Percentiles rank a stretch among this genome's conserved stretches.
Evolutionary conservation across 306 rosid species (phyloP).

Genomic region (Carpinus viminea): DNA sequence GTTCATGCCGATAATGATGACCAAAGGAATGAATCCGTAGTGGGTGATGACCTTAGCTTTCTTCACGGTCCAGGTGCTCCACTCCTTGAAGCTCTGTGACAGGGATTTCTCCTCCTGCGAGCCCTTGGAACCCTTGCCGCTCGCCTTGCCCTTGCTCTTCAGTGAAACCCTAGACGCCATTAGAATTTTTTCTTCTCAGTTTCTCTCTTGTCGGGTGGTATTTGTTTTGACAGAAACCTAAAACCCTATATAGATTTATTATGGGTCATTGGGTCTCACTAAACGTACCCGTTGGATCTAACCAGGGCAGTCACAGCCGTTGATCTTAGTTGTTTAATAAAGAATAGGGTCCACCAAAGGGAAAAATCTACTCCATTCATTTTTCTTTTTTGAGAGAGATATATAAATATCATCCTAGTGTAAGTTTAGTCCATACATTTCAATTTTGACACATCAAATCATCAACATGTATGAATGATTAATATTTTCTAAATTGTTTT

Average conservation of each 20-base stretch:
- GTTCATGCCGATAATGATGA: conserved; percentile 92
- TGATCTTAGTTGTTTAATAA: background rate
- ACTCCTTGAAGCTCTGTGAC: conserved; percentile 56
- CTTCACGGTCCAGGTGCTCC: conserved; percentile 78
- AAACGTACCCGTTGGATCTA: background rate
- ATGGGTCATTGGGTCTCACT: background rate
- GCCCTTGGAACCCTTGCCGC: conserved; percentile 54
- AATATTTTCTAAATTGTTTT: too few relatives aligned
- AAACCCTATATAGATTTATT: conserved; percentile 37
- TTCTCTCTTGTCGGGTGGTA: background rate
- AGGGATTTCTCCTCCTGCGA: conserved; percentile 45
- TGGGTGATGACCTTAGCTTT: conserved; percentile 84
- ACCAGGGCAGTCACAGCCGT: background rate
- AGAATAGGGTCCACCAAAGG: background rate
- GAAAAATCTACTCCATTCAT: background rate
- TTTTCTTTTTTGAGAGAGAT: too few relatives aligned
- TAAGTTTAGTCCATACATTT: too few relatives aligned
- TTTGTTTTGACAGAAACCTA: background rate
- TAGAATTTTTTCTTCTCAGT: background rate
- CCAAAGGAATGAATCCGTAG: conserved; percentile 89
- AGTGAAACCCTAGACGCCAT: conserved; percentile 82
- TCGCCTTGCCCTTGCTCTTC: conserved; percentile 68
- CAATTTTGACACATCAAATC: too few relatives aligned
- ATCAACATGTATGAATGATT: too few relatives aligned
- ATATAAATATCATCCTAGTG: too few relatives aligned